Conservation (phyloP, 352 stramenopile species). For the Globisporangium alternatum region DNA sequence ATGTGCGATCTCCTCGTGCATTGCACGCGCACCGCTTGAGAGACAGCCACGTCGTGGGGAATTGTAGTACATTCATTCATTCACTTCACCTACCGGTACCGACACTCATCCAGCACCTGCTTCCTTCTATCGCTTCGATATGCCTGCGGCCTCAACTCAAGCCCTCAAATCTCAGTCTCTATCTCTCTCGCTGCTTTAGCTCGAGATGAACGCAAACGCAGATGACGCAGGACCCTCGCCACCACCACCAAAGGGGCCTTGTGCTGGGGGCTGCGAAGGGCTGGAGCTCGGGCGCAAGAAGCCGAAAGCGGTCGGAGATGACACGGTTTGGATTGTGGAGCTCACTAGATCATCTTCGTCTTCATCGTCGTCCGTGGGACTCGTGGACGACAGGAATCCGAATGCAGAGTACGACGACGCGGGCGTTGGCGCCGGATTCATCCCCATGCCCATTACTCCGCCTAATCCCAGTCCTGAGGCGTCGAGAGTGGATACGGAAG, state of each 20-base stretch:
- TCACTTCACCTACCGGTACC: no score
- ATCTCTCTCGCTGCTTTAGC: slow-evolving; percentile 11
- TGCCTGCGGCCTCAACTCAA: background rate
- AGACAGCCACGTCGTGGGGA: no score
- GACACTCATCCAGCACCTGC: no score
- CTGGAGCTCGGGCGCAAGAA: slow-evolving; percentile 47
- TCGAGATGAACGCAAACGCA: slow-evolving; percentile 67
- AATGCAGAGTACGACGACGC: slow-evolving; percentile 24
- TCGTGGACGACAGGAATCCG: slow-evolving; percentile 31
- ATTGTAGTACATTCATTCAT: no score
- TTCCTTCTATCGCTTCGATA: no score
- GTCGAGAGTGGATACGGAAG: slow-evolving; percentile 13
- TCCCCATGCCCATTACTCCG: background rate
- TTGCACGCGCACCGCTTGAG: no score
- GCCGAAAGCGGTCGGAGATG: slow-evolving; percentile 59
- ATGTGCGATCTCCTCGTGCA: no score
- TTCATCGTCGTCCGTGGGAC: slow-evolving; percentile 6
- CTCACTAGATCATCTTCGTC: slow-evolving; percentile 9
- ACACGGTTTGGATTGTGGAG: slow-evolving; percentile 20
- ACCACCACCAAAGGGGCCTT: slow-evolving; percentile 1
- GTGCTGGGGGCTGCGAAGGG: slow-evolving; percentile 21
- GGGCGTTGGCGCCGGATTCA: slow-evolving; percentile 2
- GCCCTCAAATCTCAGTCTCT: background rate
- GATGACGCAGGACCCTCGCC: slow-evolving; percentile 25
- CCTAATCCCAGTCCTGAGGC: slow-evolving; percentile 2